Conservation (phyloP, 78 protist species). For the Chrysochromulina tobinii region DNA sequence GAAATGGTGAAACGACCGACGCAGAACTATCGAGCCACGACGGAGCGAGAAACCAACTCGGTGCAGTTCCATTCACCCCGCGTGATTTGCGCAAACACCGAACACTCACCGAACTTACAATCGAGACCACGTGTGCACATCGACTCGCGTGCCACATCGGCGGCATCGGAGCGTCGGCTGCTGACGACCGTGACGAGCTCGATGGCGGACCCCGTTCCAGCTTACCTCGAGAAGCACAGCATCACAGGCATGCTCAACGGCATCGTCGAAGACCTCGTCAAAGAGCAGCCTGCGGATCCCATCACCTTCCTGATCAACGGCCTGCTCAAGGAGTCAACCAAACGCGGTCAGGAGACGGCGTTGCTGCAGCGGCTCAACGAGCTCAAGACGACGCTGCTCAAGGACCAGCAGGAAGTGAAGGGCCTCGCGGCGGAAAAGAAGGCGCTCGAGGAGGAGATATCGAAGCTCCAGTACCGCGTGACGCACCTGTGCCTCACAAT, state of each 20-base stretch:
- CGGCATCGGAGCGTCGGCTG: too few species aligned
- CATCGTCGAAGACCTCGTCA: neutral
- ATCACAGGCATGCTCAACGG: neutral
- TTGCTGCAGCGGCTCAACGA: neutral
- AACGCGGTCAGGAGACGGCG: neutral
- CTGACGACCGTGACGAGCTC: too few species aligned
- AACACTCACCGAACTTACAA: too few species aligned
- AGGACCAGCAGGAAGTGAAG: neutral
- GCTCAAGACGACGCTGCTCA: neutral
- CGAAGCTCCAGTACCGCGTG: neutral
- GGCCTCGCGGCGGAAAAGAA: neutral
- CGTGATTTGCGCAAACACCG: too few species aligned
- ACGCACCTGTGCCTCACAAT: neutral
- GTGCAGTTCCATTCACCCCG: too few species aligned
- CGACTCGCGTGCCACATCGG: too few species aligned
- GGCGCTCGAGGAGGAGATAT: neutral
- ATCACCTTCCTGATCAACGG: constrained; percentile 7
- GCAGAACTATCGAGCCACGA: too few species aligned
- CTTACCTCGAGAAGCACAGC: constrained; percentile 1
- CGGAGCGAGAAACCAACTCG: too few species aligned
- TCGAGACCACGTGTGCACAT: too few species aligned
- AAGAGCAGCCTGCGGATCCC: neutral
- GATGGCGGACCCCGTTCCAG: neutral
- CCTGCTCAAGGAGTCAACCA: neutral
- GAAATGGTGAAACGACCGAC: too few species aligned